phyloP scores from a whole-genome alignment of 108 stramenopile genomes.

The Phaeodactylum tricornutum region DNA sequence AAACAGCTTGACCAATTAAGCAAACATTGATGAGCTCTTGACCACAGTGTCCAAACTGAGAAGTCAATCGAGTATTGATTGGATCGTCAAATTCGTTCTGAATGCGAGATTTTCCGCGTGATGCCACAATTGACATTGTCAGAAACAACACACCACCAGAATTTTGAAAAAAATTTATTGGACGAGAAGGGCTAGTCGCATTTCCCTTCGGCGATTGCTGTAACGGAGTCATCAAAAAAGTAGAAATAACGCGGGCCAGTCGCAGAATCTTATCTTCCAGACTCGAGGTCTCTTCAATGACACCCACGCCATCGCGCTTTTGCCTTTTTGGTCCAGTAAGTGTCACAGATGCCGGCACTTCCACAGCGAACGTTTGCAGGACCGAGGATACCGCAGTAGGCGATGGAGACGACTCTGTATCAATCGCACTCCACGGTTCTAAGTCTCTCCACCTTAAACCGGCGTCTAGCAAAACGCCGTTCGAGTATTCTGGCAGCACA shows the following conservation, averaged over 20 bases:
- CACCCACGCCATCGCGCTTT: no score
- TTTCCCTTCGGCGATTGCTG: not conserved
- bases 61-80: constrained; percentile 37
- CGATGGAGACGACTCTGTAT: no score
- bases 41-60: constrained; percentile 81
- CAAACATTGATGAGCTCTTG: constrained; percentile 85
- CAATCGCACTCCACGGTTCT: constrained; percentile 25
- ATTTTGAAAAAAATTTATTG: constrained; percentile 37
- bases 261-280: constrained; percentile 1
- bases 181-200: no score
- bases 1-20: constrained; percentile 70
- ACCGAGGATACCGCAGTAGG: no score
- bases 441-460: constrained; percentile 18
- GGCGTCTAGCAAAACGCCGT: no score
- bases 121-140: constrained; percentile 52
- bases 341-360: no score
- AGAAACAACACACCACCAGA: constrained; percentile 67
- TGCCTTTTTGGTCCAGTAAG: no score
- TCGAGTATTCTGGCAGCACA: no score
- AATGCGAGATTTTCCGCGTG: constrained; percentile 27
- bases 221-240: constrained; percentile 22
- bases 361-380: no score
- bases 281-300: no score
- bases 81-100: constrained; percentile 73
- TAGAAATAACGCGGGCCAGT: constrained; percentile 14